Conservation (phyloP, 768 basidiomycete genomes). For the Agaricus subrufescens region DNA sequence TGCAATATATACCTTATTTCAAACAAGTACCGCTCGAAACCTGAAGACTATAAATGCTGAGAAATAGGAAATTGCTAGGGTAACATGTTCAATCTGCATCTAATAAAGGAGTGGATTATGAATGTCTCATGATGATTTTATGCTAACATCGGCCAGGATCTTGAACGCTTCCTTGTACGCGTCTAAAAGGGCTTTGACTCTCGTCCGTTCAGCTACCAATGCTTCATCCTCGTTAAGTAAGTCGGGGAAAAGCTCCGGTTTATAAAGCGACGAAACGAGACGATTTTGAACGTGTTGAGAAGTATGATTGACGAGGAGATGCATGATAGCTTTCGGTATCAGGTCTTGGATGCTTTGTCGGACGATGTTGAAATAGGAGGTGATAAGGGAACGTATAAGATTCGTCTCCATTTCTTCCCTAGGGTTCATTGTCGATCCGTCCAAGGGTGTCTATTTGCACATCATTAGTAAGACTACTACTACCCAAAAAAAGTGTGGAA, state of each 20-base stretch:
- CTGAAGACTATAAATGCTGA: not conserved
- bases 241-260: conserved; percentile 87
- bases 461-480: conserved; percentile 9
- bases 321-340: conserved; percentile 98
- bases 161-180: conserved; percentile 96
- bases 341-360: conserved; percentile 97
- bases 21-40: not conserved
- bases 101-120: not conserved
- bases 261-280: conserved; percentile 91
- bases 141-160: conserved; percentile 75
- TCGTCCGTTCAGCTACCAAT: conserved; percentile 85
- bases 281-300: conserved; percentile 96
- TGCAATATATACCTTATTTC: conserved; percentile 6
- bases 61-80: conserved; percentile 4
- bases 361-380: conserved; percentile 93
- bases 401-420: conserved; percentile 97
- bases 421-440: conserved; percentile 59
- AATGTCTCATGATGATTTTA: conserved; percentile 52
- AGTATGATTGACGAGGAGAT: conserved; percentile 95
- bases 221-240: conserved; percentile 94
- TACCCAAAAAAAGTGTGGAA: conserved; percentile 16
- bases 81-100: conserved; percentile 2
- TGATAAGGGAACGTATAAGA: conserved; percentile 91
- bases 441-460: conserved; percentile 47
- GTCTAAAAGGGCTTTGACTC: conserved; percentile 91